Percentiles rank a stretch among this genome's conserved stretches.
These are phyloP conservation scores for Neopestalotiopsis clavispora DNA, from an alignment of 2,329 filamentous ascomycete genomes.

Conservation along the genomic window DNA sequence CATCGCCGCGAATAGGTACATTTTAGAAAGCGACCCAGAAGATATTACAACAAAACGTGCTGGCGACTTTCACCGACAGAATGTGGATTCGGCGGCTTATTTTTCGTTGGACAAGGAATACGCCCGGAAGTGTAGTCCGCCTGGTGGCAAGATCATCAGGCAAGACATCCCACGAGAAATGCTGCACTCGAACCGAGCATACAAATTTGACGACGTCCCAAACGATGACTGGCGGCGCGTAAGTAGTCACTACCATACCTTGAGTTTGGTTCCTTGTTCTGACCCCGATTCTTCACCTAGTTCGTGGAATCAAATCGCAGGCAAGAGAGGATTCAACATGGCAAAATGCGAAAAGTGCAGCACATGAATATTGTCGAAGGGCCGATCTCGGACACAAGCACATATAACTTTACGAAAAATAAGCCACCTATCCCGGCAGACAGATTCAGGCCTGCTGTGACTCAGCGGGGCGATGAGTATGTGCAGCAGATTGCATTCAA, in stretches of 20 bases:
- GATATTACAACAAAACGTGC: background rate
- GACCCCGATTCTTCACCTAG: background rate
- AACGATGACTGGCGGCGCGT: background rate
- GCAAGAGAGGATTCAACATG: background rate
- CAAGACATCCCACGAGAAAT: background rate
- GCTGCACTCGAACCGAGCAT: conserved; percentile 1
- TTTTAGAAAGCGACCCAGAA: background rate
- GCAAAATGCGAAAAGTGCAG: conserved; percentile 2
- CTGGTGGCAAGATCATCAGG: background rate
- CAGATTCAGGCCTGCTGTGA: background rate
- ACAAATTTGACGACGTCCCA: background rate
- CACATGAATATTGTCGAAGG: background rate
- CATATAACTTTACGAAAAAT: background rate
- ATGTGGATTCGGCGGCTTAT: background rate
- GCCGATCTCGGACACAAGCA: background rate
- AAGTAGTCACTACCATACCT: background rate
- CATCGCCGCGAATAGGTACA: background rate
- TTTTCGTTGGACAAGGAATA: background rate
- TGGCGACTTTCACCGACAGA: background rate
- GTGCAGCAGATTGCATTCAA: background rate
- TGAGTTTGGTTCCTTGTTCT: background rate
- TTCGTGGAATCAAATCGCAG: background rate
- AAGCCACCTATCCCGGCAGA: background rate
- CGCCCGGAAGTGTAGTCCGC: background rate
- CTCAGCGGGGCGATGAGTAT: background rate